A percentile compares a stretch with the other conserved stretches of the same genome.
phyloP scores from a whole-genome alignment of 2,329 filamentous ascomycete genomes.

The Aplosporella prunicola region DNA sequence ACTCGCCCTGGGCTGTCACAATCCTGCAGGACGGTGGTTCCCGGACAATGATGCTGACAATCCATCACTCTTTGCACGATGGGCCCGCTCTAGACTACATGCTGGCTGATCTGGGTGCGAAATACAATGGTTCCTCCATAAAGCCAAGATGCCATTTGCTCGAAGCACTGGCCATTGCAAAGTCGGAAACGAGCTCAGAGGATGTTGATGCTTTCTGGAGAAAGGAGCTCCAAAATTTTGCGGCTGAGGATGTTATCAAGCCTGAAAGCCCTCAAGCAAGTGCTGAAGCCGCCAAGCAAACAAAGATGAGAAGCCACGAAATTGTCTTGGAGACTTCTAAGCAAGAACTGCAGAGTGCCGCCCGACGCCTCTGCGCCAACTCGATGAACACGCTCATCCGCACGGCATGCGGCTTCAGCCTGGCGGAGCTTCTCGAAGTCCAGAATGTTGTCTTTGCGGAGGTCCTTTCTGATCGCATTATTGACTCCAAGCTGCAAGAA shows the following conservation, averaged over 20 bases:
- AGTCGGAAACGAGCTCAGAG: conserved; percentile 12
- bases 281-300: not conserved
- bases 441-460: conserved; percentile 19
- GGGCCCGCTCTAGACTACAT: conserved; percentile 24
- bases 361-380: conserved; percentile 14
- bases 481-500: conserved; percentile 20
- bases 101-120: conserved; percentile 18
- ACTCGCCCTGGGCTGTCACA: conserved; percentile 31
- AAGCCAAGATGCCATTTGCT: conserved; percentile 20
- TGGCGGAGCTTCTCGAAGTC: conserved; percentile 12
- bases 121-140: conserved; percentile 15
- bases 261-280: conserved; percentile 9
- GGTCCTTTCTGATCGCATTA: conserved; percentile 18
- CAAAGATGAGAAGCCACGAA: conserved; percentile 3
- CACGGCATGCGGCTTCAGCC: conserved; percentile 18
- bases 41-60: conserved; percentile 26
- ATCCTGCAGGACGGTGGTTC: conserved; percentile 20
- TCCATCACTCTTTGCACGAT: conserved; percentile 28
- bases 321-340: not conserved
- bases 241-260: conserved; percentile 16
- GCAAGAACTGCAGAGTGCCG: conserved; percentile 7
- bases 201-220: conserved; percentile 18
- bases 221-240: conserved; percentile 17
- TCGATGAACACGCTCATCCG: conserved; percentile 16
- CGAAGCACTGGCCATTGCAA: conserved; percentile 19